Conservation (phyloP, 2,329 filamentous ascomycete genomes). For the Aquanectria penicillioides region DNA sequence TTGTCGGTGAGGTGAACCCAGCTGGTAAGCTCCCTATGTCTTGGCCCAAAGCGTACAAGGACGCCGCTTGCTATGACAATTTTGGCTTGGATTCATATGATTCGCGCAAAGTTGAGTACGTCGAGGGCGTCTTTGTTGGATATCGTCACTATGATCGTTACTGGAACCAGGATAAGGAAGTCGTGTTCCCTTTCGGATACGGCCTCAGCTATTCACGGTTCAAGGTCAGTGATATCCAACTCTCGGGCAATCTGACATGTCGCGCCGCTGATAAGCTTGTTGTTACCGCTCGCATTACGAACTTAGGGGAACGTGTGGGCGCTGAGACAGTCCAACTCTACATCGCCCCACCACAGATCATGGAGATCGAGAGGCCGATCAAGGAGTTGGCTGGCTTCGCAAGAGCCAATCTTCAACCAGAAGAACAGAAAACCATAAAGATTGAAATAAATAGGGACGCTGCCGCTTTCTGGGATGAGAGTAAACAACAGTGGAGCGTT, state of each 20-base stretch:
- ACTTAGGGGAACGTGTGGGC: not conserved
- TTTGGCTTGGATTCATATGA: constrained; percentile 10
- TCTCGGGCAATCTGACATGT: not conserved
- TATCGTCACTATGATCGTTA: constrained; percentile 11
- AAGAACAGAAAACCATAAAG: not conserved
- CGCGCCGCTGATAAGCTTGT: not conserved
- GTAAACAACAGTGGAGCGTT: not conserved
- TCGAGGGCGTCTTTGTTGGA: constrained; percentile 15
- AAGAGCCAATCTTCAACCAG: not conserved
- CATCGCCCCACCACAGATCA: not conserved
- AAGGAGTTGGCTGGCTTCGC: constrained; percentile 5
- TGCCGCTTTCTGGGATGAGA: constrained; percentile 8
- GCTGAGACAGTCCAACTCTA: constrained; percentile 6
- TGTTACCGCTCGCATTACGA: not conserved
- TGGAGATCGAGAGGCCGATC: not conserved
- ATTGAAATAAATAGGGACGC: not conserved
- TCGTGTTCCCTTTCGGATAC: constrained; percentile 12
- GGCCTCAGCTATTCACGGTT: constrained; percentile 13
- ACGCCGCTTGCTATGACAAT: constrained; percentile 14
- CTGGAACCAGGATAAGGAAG: constrained; percentile 2
- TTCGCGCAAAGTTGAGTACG: constrained; percentile 8
- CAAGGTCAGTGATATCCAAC: not conserved
- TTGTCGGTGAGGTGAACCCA: constrained; percentile 42
- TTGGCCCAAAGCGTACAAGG: constrained; percentile 12
- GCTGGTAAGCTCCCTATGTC: constrained; percentile 19